A percentile compares a stretch with the other conserved stretches of the same genome.
Evolutionary conservation across 140 eudicot species (phyloP).

Genomic region (Oenanthe javanica): DNA sequence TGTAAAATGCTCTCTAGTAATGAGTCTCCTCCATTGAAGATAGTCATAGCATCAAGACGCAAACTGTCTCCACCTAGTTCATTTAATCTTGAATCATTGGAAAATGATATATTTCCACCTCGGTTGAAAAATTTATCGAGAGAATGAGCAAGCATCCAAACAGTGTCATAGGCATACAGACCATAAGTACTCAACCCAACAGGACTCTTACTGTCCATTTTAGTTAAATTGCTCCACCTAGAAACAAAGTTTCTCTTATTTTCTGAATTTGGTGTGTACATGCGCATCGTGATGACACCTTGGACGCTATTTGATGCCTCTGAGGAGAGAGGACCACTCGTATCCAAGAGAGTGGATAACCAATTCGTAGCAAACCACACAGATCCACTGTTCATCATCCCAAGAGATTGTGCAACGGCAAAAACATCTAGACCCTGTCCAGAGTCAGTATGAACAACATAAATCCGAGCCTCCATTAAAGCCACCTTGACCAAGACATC

Average conservation of each 20-base stretch:
- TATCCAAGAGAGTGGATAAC: slow-evolving; percentile 60
- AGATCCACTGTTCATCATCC: slow-evolving; percentile 59
- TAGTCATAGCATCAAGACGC: slow-evolving; percentile 47
- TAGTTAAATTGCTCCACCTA: slow-evolving; percentile 52
- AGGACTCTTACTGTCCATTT: slow-evolving; percentile 1
- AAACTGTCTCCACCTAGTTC: slow-evolving; percentile 22
- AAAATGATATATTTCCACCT: slow-evolving; percentile 64
- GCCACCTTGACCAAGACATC: slow-evolving; percentile 53
- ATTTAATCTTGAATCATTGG: slow-evolving; percentile 38
- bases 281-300: slow-evolving; percentile 57
- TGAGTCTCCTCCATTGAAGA: slow-evolving; percentile 60
- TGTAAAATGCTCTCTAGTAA: slow-evolving; percentile 41
- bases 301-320: slow-evolving; percentile 30
- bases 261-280: slow-evolving; percentile 52
- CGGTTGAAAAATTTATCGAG: slow-evolving; percentile 47
- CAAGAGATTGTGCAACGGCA: slow-evolving; percentile 43
- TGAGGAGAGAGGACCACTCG: slow-evolving; percentile 37
- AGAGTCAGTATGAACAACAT: slow-evolving; percentile 60
- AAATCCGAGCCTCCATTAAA: slow-evolving; percentile 50
- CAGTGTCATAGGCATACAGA: slow-evolving; percentile 74
- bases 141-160: slow-evolving; percentile 78
- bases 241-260: slow-evolving; percentile 41
- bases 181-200: slow-evolving; percentile 53
- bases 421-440: slow-evolving; percentile 44
- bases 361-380: slow-evolving; percentile 87